Evolutionary conservation across 2,329 filamentous ascomycete species (phyloP), one percentile per base, ranked within the genome.

Genomic region (Diaporthe citriasiana): DNA sequence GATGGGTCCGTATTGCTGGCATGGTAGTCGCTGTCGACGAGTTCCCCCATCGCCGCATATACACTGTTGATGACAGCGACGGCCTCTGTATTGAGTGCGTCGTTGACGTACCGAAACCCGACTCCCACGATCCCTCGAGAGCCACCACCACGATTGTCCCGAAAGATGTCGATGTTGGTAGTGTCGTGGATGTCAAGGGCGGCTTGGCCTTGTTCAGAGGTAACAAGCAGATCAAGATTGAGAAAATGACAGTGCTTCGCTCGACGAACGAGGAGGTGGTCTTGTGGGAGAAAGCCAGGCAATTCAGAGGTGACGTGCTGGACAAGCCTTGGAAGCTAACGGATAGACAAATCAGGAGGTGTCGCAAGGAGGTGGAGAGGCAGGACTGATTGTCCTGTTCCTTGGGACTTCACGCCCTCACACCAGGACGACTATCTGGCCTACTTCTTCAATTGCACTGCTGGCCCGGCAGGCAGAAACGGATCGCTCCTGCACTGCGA

Each of bases 1-100:
- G 91, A 87, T 95, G 92, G 89, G 89, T 94, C 70, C 91, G 92
- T 75, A 82, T 95, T 42, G 88, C 91, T 10, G 94, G 94, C 40
- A 82, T 95, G 12, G 87, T 96, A 30, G 91, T 95, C 72, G 89
- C 89, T 17, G 83, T 91, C 47, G 87, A 90, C 76, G 86, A 90
- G 30, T 88, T 85, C 72, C 76, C 78, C 47, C 82, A 82, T 47
- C 84, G 84, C 47, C 85, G 84, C 57, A 82, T 89, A 53, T 91
- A 88, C 77, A 91, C 87, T 2, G 81, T 93, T n/a, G 91, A 93
- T 77, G 91, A 93, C 80, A 89, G 91, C 80, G 92, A 89, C 76
- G 91, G 91, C 19, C 82, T 82, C 33, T 90, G 87, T 73, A 88
- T 93, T 30, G 88, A 92, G 74, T 87, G 86, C 69, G 76, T 80